Percentiles rank a stretch among this genome's conserved stretches.
Conservation (phyloP, 768 basidiomycete genomes). For the Macrolepiota dolichaula region DNA sequence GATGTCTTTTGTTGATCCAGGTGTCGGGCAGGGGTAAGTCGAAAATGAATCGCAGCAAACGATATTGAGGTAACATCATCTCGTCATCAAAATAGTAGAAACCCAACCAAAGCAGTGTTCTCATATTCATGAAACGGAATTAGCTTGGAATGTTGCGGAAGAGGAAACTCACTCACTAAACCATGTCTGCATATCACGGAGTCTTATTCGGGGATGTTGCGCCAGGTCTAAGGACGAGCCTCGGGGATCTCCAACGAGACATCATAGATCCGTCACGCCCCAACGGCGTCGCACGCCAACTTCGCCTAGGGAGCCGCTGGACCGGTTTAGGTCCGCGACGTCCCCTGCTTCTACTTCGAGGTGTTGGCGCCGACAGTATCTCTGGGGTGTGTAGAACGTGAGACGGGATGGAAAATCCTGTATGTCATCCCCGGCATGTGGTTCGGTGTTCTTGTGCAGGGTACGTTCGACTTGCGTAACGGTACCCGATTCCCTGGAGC, state of each 20-base stretch:
- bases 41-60: neutral
- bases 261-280: constrained; percentile 26
- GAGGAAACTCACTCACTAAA: constrained; percentile 2
- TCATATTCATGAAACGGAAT: neutral
- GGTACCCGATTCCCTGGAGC: neutral
- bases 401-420: neutral
- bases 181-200: neutral
- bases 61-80: neutral
- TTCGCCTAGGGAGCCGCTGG: constrained; percentile 34
- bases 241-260: constrained; percentile 31
- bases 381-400: neutral
- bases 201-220: constrained; percentile 1
- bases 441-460: neutral
- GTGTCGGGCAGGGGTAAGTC: neutral
- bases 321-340: constrained; percentile 18
- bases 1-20: neutral
- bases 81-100: neutral
- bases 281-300: constrained; percentile 28
- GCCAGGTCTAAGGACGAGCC: constrained; percentile 4
- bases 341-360: neutral
- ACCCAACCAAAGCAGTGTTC: neutral
- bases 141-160: neutral
- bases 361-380: constrained; percentile 26
- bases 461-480: neutral
- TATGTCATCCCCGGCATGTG: neutral